Percentiles rank a stretch among this genome's conserved stretches.
Evolutionary conservation across 495 filamentous ascomycete genomes (phyloP).

Genomic region (Aspergillus olivimuriae): DNA sequence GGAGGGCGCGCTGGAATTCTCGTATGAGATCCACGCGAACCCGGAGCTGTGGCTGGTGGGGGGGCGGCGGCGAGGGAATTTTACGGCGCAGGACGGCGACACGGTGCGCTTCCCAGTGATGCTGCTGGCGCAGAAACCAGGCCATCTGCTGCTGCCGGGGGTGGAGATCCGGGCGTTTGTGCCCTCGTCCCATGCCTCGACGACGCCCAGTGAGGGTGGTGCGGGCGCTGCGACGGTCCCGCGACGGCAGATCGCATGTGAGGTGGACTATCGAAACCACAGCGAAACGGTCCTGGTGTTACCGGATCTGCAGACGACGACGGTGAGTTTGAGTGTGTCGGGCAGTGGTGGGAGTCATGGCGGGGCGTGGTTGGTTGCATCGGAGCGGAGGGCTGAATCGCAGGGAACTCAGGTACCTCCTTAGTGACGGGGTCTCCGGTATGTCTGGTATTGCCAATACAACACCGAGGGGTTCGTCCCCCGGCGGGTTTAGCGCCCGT

Average conservation of each 20-base stretch:
- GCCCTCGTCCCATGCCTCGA: slow-evolving; percentile 9
- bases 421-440: too few relatives aligned
- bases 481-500: not conserved
- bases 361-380: slow-evolving; percentile 58
- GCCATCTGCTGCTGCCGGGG: slow-evolving; percentile 65
- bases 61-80: slow-evolving; percentile 71
- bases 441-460: not conserved
- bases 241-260: slow-evolving; percentile 49
- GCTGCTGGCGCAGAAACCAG: slow-evolving; percentile 71
- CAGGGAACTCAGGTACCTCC: too few relatives aligned
- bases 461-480: not conserved
- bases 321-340: slow-evolving; percentile 62
- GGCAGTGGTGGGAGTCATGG: slow-evolving; percentile 43
- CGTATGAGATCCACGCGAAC: slow-evolving; percentile 73
- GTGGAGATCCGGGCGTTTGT: slow-evolving; percentile 66
- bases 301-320: slow-evolving; percentile 65
- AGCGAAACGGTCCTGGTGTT: slow-evolving; percentile 73
- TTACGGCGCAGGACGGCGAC: slow-evolving; percentile 52
- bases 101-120: slow-evolving; percentile 51
- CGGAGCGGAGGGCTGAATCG: slow-evolving; percentile 37
- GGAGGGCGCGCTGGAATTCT: slow-evolving; percentile 61
- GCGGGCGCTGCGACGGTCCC: slow-evolving; percentile 14
- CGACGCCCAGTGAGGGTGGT: slow-evolving; percentile 11
- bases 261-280: slow-evolving; percentile 73
- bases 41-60: slow-evolving; percentile 79